Percentiles rank a stretch among this genome's conserved stretches.
phyloP scores from a whole-genome alignment of 257 asterid genomes.

The Forsythia viridissima region DNA sequence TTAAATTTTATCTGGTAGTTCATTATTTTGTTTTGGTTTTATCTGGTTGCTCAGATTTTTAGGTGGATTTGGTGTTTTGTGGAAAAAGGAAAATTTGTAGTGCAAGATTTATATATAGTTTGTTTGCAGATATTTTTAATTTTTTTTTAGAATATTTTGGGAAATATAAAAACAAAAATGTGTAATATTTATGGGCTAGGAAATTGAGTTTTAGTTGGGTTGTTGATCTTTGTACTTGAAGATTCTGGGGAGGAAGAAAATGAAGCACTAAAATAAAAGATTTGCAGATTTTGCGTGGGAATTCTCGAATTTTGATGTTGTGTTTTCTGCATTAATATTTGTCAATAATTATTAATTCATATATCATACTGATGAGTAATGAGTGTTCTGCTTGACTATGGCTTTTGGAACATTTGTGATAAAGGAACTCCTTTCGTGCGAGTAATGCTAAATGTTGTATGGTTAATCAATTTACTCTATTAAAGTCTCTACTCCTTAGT shows the following conservation, averaged over 20 bases:
- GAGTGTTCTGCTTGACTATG: too few species aligned
- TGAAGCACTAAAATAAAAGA: background rate
- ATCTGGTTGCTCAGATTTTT: background rate
- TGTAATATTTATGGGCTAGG: background rate
- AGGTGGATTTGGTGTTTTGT: background rate
- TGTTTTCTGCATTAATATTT: background rate
- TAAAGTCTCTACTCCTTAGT: background rate
- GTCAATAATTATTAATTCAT: background rate
- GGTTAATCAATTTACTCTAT: too few species aligned
- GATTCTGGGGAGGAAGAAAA: background rate
- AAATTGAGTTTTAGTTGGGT: slow-evolving; percentile 9
- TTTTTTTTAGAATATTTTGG: background rate
- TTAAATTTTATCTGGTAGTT: too few species aligned
- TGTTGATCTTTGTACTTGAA: slow-evolving; percentile 12
- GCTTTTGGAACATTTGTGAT: too few species aligned
- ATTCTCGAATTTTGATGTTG: slow-evolving; percentile 14
- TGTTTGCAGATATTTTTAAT: slow-evolving; percentile 1
- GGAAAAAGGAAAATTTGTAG: background rate
- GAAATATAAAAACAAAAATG: background rate
- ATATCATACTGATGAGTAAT: background rate
- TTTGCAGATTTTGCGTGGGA: slow-evolving; percentile 17
- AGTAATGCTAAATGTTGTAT: too few species aligned
- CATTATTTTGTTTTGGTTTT: background rate
- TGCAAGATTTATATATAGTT: background rate
- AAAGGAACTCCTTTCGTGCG: too few species aligned